Percentiles rank a stretch among this genome's conserved stretches.
Conservation (phyloP, 179 eudicot genomes). For the Spinacia oleracea region DNA sequence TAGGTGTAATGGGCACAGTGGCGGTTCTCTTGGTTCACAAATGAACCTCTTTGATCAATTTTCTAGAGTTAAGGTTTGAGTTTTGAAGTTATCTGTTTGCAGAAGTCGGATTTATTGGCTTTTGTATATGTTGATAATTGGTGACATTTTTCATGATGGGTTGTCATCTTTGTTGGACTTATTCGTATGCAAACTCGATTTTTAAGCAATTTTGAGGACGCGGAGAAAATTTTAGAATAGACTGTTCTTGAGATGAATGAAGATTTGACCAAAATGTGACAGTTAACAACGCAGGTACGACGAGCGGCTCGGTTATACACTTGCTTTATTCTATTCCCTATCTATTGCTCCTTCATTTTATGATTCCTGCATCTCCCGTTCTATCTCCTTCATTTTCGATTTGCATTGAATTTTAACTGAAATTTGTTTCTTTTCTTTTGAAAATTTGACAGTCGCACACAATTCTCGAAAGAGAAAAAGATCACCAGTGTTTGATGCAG, state of each 20-base stretch:
- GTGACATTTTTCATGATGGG: conserved; percentile 2
- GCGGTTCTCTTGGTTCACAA: no score
- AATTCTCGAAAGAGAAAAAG: conserved; percentile 90
- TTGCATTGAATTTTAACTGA: no score
- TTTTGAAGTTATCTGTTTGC: conserved; percentile 9
- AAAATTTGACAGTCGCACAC: no score
- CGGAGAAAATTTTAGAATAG: conserved; percentile 94
- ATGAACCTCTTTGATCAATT: no score
- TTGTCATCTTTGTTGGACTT: conserved; percentile 16
- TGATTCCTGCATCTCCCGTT: no score
- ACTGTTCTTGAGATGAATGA: conserved; percentile 92
- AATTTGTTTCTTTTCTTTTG: no score
- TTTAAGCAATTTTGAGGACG: conserved; percentile 90
- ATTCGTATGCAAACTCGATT: conserved; percentile 94
- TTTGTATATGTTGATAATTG: background rate
- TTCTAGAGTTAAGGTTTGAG: conserved; percentile 92
- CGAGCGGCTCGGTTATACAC: no score
- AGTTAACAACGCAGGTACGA: conserved; percentile 93
- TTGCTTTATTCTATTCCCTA: no score
- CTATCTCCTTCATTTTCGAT: no score
- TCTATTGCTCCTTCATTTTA: no score
- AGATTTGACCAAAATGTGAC: no score
- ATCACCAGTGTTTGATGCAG: conserved; percentile 81
- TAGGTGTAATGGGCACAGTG: conserved; percentile 54
- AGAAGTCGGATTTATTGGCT: conserved; percentile 7